Evolutionary conservation across 2,329 filamentous ascomycete species (phyloP).

Genomic region (Coleophoma cylindrospora): DNA sequence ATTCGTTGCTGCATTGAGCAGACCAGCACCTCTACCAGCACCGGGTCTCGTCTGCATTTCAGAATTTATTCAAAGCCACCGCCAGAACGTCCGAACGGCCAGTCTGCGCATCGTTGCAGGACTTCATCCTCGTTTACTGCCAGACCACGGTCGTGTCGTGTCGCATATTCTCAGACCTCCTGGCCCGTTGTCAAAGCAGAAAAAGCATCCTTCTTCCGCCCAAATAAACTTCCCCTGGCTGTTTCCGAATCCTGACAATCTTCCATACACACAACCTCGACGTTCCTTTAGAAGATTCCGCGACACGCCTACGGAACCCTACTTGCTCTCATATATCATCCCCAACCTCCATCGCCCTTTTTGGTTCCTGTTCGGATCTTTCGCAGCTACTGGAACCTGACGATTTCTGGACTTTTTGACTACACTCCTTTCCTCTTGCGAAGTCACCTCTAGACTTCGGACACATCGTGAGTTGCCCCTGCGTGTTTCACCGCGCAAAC

Average conservation of each 20-base stretch:
- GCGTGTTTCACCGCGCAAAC: background rate
- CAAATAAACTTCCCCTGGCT: constrained; percentile 8
- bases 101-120: constrained; percentile 21
- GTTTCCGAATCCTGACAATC: background rate
- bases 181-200: constrained; percentile 18
- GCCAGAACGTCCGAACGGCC: constrained; percentile 5
- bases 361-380: background rate
- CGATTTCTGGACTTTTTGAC: constrained; percentile 1
- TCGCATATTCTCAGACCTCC: constrained; percentile 20
- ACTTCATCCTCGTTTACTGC: constrained; percentile 4
- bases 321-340: background rate
- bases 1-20: background rate
- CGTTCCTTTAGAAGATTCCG: constrained; percentile 6
- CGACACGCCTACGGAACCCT: constrained; percentile 1
- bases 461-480: constrained; percentile 4
- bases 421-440: constrained; percentile 4
- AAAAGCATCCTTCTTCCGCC: constrained; percentile 9
- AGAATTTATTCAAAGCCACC: background rate
- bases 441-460: constrained; percentile 8
- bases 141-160: background rate
- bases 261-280: background rate
- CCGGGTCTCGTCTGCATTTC: constrained; percentile 13
- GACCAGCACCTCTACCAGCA: background rate
- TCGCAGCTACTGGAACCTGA: background rate
- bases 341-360: background rate